Percentiles rank a stretch among this genome's conserved stretches.
phyloP scores from a whole-genome alignment of 805 yeast species.

The Wickerhamiella kazuoi region DNA sequence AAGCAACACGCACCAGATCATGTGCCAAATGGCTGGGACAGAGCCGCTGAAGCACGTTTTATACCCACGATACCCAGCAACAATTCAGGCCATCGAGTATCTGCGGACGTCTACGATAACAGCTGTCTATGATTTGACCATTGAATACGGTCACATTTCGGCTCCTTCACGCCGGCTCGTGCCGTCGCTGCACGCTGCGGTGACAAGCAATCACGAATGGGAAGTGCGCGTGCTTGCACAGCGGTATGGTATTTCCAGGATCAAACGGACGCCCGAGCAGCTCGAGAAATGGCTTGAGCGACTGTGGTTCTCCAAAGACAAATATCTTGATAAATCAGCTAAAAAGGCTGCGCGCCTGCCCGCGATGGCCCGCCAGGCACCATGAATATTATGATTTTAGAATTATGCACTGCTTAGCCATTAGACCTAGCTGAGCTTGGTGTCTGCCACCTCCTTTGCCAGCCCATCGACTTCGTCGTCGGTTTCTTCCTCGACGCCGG shows the following conservation, averaged over 20 bases:
- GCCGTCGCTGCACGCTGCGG: constrained; percentile 6
- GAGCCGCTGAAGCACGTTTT: constrained; percentile 43
- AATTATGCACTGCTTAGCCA: background rate
- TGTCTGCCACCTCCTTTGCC: constrained; percentile 39
- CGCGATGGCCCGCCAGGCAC: background rate
- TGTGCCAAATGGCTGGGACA: constrained; percentile 39
- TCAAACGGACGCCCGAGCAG: constrained; percentile 12
- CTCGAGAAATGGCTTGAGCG: constrained; percentile 53
- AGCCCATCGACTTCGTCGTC: constrained; percentile 37
- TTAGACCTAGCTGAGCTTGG: background rate
- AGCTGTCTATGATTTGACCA: constrained; percentile 37
- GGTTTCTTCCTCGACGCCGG: constrained; percentile 24
- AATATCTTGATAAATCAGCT: constrained; percentile 19
- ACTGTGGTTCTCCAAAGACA: constrained; percentile 57
- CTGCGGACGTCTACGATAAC: constrained; percentile 14
- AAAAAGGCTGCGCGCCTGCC: background rate
- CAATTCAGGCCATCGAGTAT: constrained; percentile 14
- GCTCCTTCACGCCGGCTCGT: constrained; percentile 1
- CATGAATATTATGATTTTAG: background rate
- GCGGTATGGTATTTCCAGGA: constrained; percentile 3
- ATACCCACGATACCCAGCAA: constrained; percentile 49
- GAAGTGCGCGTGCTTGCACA: constrained; percentile 8
- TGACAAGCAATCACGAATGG: constrained; percentile 9
- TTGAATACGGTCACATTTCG: constrained; percentile 24
- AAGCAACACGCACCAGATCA: constrained; percentile 32